Evolutionary conservation across 192 early-diverging fungal species (phyloP).

Genomic region (Podila clonocystis): DNA sequence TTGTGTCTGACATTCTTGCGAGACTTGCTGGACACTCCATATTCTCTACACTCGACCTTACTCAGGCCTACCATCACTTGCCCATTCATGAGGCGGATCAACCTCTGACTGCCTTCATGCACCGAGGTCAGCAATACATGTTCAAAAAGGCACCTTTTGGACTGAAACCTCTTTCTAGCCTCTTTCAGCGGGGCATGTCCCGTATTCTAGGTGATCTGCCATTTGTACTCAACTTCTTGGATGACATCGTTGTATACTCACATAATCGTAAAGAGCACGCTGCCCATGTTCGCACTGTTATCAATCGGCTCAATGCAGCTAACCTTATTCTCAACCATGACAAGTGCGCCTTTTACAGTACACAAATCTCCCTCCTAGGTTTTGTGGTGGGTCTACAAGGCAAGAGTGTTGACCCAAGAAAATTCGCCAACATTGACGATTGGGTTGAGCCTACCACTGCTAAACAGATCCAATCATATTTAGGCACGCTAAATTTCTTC

Average conservation of each 20-base stretch:
- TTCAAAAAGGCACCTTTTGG: constrained; percentile 37
- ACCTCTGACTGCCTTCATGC: constrained; percentile 18
- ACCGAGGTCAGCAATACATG: constrained; percentile 19
- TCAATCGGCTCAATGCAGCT: not conserved
- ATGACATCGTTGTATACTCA: constrained; percentile 24
- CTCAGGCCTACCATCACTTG: not conserved
- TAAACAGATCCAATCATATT: constrained; percentile 30
- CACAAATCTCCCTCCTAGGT: not conserved
- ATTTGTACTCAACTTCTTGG: constrained; percentile 20
- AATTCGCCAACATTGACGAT: constrained; percentile 27
- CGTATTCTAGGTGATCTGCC: constrained; percentile 21
- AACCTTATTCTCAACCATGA: no score
- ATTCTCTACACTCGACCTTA: constrained; percentile 14
- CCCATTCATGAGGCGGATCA: constrained; percentile 7
- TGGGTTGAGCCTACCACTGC: constrained; percentile 18
- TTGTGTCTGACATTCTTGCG: constrained; percentile 17
- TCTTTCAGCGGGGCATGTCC: constrained; percentile 16
- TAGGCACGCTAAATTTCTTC: constrained; percentile 39
- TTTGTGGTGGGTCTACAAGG: constrained; percentile 12
- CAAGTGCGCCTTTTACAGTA: no score
- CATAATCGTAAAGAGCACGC: constrained; percentile 1
- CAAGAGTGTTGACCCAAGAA: constrained; percentile 11
- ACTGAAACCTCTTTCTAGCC: constrained; percentile 21
- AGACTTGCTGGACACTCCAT: constrained; percentile 1
- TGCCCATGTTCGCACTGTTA: not conserved